These are phyloP conservation scores for Beta corolliflora DNA, from an alignment of 179 eudicot species.

Conservation along the genomic window DNA sequence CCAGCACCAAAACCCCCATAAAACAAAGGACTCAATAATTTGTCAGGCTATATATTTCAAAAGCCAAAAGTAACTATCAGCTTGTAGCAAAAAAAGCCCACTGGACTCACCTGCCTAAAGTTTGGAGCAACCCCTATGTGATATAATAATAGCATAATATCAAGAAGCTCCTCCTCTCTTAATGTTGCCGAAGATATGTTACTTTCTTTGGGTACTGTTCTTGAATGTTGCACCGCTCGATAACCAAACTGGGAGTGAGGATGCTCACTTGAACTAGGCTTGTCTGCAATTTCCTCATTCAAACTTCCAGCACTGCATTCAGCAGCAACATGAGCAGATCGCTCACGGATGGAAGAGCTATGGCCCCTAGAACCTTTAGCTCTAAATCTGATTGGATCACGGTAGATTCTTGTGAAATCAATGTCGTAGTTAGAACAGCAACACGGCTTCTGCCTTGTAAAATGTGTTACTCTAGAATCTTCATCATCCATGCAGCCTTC, in stretches of 20 bases:
- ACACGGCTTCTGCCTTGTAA: constrained; percentile 72
- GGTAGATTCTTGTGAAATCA: constrained; percentile 56
- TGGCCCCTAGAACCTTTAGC: constrained; percentile 70
- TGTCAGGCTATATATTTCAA: not conserved
- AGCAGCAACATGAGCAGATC: constrained; percentile 79
- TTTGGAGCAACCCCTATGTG: constrained; percentile 93
- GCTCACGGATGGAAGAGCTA: constrained; percentile 65
- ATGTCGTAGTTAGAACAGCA: constrained; percentile 76
- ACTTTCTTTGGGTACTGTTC: constrained; percentile 56
- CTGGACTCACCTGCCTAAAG: constrained; percentile 72
- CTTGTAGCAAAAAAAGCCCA: constrained; percentile 10
- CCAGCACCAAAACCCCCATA: not conserved
- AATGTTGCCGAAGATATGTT: constrained; percentile 63
- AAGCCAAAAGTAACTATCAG: not conserved
- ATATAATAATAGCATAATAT: constrained; percentile 80
- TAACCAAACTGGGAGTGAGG: constrained; percentile 70
- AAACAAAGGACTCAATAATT: not conserved
- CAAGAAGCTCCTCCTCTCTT: constrained; percentile 92
- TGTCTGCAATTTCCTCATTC: constrained; percentile 86
- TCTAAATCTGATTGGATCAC: constrained; percentile 53
- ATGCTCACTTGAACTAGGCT: constrained; percentile 91
- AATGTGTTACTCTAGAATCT: constrained; percentile 73
- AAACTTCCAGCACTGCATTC: constrained; percentile 79
- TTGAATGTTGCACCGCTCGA: constrained; percentile 61
- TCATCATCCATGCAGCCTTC: constrained; percentile 93